Percentiles rank a stretch among this genome's conserved stretches.
Conservation (phyloP, 2,329 filamentous ascomycete species). For the Zymoseptoria tritici region DNA sequence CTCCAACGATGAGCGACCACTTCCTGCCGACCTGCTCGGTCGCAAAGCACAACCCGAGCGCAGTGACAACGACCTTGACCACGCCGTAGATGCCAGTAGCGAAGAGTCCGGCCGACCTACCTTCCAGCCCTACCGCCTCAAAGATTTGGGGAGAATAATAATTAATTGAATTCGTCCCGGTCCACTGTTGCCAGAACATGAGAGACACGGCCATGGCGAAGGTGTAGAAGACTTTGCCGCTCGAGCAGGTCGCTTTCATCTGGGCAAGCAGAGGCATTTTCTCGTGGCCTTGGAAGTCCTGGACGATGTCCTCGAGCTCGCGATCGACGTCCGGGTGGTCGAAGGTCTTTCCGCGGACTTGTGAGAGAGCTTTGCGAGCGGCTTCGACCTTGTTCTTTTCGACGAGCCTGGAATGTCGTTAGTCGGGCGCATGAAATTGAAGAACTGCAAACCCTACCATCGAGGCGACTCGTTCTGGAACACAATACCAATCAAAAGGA, state of each 20-base stretch:
- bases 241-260: slow-evolving; percentile 32
- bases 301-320: slow-evolving; percentile 39
- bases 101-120: slow-evolving; percentile 35
- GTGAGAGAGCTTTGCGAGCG: slow-evolving; percentile 36
- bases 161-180: slow-evolving; percentile 25
- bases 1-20: slow-evolving; percentile 38
- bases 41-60: slow-evolving; percentile 38
- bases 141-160: slow-evolving; percentile 39
- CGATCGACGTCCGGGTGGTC: slow-evolving; percentile 32
- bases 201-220: slow-evolving; percentile 36
- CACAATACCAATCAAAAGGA: slow-evolving; percentile 44
- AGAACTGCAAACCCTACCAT: slow-evolving; percentile 27
- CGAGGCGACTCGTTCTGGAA: slow-evolving; percentile 48
- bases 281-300: slow-evolving; percentile 39
- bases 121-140: slow-evolving; percentile 34
- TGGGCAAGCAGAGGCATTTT: slow-evolving; percentile 34
- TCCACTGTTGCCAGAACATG: slow-evolving; percentile 40
- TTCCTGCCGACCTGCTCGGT: slow-evolving; percentile 41
- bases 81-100: slow-evolving; percentile 42
- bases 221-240: slow-evolving; percentile 35
- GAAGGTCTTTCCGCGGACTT: slow-evolving; percentile 31
- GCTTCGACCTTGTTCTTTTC: slow-evolving; percentile 43
- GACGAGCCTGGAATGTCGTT: slow-evolving; percentile 29
- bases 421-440: neutral
- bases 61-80: slow-evolving; percentile 40